Percentiles rank a stretch among this genome's conserved stretches.
phyloP scores from a whole-genome alignment of 106 monocot genomes.

The Narthecium ossifragum region DNA sequence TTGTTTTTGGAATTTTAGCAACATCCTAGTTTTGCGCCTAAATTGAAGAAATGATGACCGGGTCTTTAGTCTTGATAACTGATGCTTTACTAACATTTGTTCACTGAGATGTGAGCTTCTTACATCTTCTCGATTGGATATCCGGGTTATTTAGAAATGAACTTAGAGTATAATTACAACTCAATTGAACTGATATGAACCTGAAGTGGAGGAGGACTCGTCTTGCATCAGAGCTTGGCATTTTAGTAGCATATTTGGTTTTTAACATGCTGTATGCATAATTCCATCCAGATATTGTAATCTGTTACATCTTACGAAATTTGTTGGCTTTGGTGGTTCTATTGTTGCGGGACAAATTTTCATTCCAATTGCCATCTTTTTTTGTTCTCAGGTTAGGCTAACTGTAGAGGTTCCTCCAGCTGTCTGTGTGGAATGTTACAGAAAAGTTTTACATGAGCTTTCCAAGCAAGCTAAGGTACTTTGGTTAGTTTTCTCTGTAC shows the following conservation, averaged over 20 bases:
- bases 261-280: no score
- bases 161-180: no score
- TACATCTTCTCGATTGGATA: no score
- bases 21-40: no score
- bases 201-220: background rate
- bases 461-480: slow-evolving; percentile 73
- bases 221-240: no score
- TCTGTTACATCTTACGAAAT: background rate
- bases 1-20: background rate
- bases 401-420: slow-evolving; percentile 69
- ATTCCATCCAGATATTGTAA: no score
- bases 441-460: slow-evolving; percentile 53
- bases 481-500: background rate
- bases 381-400: slow-evolving; percentile 51
- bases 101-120: no score
- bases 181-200: no score
- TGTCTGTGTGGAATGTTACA: slow-evolving; percentile 62
- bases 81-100: no score
- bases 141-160: no score
- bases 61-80: background rate
- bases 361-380: background rate
- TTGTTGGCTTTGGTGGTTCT: background rate
- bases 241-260: no score
- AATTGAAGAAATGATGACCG: background rate
- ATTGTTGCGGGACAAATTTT: no score